Percentiles rank a stretch among this genome's conserved stretches.
Evolutionary conservation across 1,284 basidiomycete genomes (phyloP).

Genomic region (Exobasidium rhododendri): DNA sequence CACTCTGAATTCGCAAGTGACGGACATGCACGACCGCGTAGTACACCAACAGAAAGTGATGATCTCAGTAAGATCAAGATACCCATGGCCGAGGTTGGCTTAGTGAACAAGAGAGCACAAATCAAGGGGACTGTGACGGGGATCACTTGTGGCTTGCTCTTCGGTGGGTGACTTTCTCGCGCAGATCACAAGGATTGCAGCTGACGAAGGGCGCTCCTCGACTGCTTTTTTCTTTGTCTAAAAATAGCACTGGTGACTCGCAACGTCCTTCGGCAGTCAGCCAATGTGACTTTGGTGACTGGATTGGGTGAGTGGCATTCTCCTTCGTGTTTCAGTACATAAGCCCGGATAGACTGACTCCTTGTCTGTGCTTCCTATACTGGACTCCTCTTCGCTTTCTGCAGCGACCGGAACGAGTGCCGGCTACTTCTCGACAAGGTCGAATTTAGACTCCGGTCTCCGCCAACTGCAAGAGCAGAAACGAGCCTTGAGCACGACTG

Average conservation of each 20-base stretch:
- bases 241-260: neutral
- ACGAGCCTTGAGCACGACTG: neutral
- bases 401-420: neutral
- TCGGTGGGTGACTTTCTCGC: neutral
- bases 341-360: too few species aligned
- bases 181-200: too few species aligned
- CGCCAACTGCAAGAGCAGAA: neutral
- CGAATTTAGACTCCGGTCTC: neutral
- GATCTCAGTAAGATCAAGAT: neutral
- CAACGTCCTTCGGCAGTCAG: neutral
- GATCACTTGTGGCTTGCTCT: neutral
- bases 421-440: constrained; percentile 2
- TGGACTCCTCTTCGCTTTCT: neutral
- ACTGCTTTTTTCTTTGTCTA: too few species aligned
- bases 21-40: too few species aligned
- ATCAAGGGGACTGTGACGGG: neutral
- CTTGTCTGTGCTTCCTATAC: neutral
- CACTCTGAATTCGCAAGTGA: too few species aligned
- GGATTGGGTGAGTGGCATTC: neutral
- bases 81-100: constrained; percentile 8
- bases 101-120: neutral
- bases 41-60: too few species aligned
- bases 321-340: too few species aligned
- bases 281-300: neutral
- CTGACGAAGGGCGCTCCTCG: too few species aligned